A percentile compares a stretch with the other conserved stretches of the same genome.
These are phyloP conservation scores for Colletotrichum sp. DNA, from an alignment of 2,329 filamentous ascomycete genomes.

Conservation along the genomic window DNA sequence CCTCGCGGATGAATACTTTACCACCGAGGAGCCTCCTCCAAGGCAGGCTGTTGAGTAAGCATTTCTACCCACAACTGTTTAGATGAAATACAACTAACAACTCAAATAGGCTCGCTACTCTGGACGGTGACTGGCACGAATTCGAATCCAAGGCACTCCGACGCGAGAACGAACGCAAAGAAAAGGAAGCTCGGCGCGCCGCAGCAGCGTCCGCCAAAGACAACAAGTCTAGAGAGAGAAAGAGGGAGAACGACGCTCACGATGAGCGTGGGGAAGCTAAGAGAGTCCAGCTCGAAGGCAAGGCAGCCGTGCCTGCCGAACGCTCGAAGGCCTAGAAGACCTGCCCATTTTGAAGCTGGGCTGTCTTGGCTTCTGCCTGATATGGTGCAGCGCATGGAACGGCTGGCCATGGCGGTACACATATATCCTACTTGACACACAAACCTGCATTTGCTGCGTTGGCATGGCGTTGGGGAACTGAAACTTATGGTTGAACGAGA, in stretches of 20 bases:
- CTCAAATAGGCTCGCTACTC: conserved; percentile 67
- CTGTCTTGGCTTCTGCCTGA: neutral
- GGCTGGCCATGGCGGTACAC: neutral
- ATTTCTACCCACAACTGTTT: neutral
- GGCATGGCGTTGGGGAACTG: conserved; percentile 18
- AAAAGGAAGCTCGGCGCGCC: conserved; percentile 55
- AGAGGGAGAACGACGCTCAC: conserved; percentile 38
- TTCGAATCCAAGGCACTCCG: conserved; percentile 95
- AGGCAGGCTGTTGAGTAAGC: conserved; percentile 83
- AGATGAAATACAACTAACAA: conserved; percentile 33
- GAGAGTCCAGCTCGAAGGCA: conserved; percentile 21
- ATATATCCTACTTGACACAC: neutral
- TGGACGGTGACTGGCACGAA: conserved; percentile 97
- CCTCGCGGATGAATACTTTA: conserved; percentile 88
- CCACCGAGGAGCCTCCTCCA: conserved; percentile 76
- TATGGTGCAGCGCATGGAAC: neutral
- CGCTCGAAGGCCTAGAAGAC: conserved; percentile 7
- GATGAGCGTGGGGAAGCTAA: conserved; percentile 38
- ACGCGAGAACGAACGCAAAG: conserved; percentile 81
- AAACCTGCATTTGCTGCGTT: conserved; percentile 15
- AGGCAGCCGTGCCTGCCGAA: conserved; percentile 1
- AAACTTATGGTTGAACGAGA: neutral
- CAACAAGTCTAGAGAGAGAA: conserved; percentile 39
- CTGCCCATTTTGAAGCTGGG: neutral
- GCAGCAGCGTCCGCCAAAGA: conserved; percentile 37